phyloP scores from a whole-genome alignment of 2,329 filamentous ascomycete genomes.

The Sphaerostilbella broomeana region DNA sequence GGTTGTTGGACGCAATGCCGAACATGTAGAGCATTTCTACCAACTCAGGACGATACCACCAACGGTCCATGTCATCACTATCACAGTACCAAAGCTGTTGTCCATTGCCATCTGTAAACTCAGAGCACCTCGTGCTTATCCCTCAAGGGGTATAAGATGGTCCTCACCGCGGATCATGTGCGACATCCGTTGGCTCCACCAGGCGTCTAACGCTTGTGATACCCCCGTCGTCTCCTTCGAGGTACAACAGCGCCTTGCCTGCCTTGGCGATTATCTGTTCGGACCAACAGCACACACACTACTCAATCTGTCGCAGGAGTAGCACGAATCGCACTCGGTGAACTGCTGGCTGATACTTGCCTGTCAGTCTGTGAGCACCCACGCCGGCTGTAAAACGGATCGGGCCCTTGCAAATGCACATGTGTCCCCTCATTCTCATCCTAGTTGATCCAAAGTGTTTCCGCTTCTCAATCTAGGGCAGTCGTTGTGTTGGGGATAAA shows the following conservation, averaged over 20 bases:
- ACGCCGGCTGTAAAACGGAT: neutral
- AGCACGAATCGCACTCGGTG: too few species aligned
- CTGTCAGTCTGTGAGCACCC: conserved; percentile 1
- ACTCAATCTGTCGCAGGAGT: too few species aligned
- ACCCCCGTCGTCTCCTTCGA: conserved; percentile 12
- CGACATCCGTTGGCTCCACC: conserved; percentile 26
- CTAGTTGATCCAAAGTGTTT: too few species aligned
- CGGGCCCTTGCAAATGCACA: neutral
- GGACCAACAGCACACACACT: conserved; percentile 17
- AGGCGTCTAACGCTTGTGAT: conserved; percentile 25
- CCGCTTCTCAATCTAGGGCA: too few species aligned
- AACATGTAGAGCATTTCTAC: neutral
- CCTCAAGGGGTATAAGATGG: conserved; percentile 21
- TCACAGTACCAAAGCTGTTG: too few species aligned
- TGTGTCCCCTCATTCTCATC: too few species aligned
- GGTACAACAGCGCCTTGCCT: conserved; percentile 10
- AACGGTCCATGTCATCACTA: too few species aligned
- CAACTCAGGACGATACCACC: too few species aligned
- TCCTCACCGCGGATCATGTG: conserved; percentile 24
- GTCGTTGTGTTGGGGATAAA: too few species aligned
- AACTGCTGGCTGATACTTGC: too few species aligned
- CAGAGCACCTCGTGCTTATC: too few species aligned
- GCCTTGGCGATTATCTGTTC: conserved; percentile 5
- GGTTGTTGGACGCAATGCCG: neutral
- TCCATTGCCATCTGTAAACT: too few species aligned